These are phyloP conservation scores for Annulohypoxylon moriforme DNA, from an alignment of 495 filamentous ascomycete genomes.

Conservation along the genomic window DNA sequence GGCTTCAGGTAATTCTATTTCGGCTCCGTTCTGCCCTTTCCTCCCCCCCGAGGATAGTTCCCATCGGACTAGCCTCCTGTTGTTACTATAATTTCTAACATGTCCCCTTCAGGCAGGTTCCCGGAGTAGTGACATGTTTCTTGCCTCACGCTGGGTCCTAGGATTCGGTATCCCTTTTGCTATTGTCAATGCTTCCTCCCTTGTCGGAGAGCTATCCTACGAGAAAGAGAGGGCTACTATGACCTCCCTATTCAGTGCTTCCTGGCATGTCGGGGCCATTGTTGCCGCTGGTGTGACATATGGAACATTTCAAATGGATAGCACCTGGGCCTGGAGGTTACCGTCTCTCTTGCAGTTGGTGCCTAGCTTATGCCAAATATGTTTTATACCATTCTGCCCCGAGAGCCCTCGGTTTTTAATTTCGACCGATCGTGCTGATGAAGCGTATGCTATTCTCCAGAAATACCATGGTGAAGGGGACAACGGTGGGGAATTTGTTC, in stretches of 20 bases:
- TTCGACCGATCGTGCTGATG: conserved; percentile 58
- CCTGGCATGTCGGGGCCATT: conserved; percentile 68
- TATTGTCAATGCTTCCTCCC: conserved; percentile 65
- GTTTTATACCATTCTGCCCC: conserved; percentile 60
- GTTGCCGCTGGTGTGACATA: conserved; percentile 65
- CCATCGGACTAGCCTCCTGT: no score
- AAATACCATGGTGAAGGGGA: conserved; percentile 70
- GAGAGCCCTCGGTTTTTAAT: conserved; percentile 65
- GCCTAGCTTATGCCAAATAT: conserved; percentile 63
- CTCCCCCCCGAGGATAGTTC: no score
- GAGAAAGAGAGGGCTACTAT: conserved; percentile 69
- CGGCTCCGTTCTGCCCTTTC: no score
- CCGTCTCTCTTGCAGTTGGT: conserved; percentile 65
- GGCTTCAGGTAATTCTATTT: conserved; percentile 39
- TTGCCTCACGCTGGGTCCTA: conserved; percentile 69
- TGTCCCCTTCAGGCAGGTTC: conserved; percentile 38
- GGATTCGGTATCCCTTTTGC: conserved; percentile 72
- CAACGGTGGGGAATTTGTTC: conserved; percentile 61
- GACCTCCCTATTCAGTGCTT: conserved; percentile 70
- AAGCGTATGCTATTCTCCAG: conserved; percentile 64
- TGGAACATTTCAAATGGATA: conserved; percentile 64
- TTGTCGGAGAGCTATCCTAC: conserved; percentile 71
- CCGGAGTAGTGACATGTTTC: conserved; percentile 62
- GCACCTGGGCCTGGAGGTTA: conserved; percentile 70
- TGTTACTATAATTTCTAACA: not conserved